Base-by-base conservation (phyloP, 139 green algal genomes). In the Micromonas pusilla region DNA sequence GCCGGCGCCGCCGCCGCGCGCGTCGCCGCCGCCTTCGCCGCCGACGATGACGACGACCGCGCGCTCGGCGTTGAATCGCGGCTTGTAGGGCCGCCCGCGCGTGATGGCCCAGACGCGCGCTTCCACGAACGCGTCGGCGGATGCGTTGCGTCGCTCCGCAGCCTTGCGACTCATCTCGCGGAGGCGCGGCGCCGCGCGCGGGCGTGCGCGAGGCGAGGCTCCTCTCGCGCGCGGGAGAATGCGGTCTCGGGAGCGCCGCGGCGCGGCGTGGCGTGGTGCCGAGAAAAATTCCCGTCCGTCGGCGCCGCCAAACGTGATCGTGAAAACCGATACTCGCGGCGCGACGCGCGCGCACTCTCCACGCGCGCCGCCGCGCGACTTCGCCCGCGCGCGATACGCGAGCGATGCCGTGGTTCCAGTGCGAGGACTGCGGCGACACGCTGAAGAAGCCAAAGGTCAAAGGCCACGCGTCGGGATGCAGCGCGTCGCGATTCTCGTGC, bases 391-490 rank as follows among this genome's bases (percentile, higher is more conserved):
- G 9, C 45, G 45, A 23, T 23, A 57, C 16, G 9, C 16, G 45
- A 57, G n/a, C n/a, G 23, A 95, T 94, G 92, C 80, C 89, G 2
- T 97, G 92, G 92, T 97, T 98, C 57, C 78, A 89, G 65, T 98
- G 93, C 84, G 88, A 93, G 23, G 81, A 86, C 33, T 98, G 94
- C 72, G 91, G 93, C 0, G 94, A 98, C 74, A 88, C 79, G 5
- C 88, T 98, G 19, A 98, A 96, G 70, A 97, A 97, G 89, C 92
- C 93, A 9, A 96, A 96, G 84, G 64, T 98, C 0, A 34, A 72
- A 0, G 81, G 80, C 1, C 93, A 98, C 66, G 83, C 85, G 9
- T 3, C 76, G 0, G 30, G 60, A 4, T 97, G 94, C 81, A 60
- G 66, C 0, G 83, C 82, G 1, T 80, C 62, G 3, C 75, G 39